phyloP scores from a whole-genome alignment of 2,329 filamentous ascomycete genomes.

The Microsporum canis region DNA sequence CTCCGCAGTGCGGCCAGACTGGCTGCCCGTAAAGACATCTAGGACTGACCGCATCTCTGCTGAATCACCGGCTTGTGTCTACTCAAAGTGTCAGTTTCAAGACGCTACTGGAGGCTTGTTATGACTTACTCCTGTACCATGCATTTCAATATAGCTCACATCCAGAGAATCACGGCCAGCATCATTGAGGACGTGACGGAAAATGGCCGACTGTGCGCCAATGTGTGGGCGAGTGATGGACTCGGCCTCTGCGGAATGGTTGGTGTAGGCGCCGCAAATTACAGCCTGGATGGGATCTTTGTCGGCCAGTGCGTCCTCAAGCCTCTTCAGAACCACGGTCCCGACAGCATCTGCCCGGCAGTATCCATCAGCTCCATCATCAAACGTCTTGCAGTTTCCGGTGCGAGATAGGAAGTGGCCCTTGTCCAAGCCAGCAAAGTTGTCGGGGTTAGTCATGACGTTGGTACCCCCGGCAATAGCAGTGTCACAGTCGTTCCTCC shows the following conservation, averaged over 20 bases:
- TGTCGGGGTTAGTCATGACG: constrained; percentile 15
- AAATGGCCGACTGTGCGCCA: constrained; percentile 61
- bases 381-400: constrained; percentile 22
- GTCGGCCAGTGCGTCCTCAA: constrained; percentile 31
- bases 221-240: constrained; percentile 78
- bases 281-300: constrained; percentile 34
- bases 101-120: no score
- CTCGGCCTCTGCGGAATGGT: constrained; percentile 69
- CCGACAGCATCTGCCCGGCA: constrained; percentile 35
- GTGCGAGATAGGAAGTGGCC: constrained; percentile 25
- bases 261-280: constrained; percentile 53
- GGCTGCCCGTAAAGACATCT: no score
- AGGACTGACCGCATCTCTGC: neutral
- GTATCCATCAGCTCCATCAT: constrained; percentile 34
- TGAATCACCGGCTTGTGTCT: constrained; percentile 1
- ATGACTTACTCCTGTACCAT: neutral
- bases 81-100: no score
- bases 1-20: no score
- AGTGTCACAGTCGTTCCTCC: constrained; percentile 10
- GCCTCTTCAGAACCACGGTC: constrained; percentile 30
- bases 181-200: constrained; percentile 57
- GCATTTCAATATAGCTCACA: constrained; percentile 20
- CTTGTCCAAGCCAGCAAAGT: constrained; percentile 20
- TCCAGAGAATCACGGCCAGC: constrained; percentile 44
- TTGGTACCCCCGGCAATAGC: constrained; percentile 21